Evolutionary conservation across 768 basidiomycete species (phyloP).

Genomic region (Lyophyllum decastes): DNA sequence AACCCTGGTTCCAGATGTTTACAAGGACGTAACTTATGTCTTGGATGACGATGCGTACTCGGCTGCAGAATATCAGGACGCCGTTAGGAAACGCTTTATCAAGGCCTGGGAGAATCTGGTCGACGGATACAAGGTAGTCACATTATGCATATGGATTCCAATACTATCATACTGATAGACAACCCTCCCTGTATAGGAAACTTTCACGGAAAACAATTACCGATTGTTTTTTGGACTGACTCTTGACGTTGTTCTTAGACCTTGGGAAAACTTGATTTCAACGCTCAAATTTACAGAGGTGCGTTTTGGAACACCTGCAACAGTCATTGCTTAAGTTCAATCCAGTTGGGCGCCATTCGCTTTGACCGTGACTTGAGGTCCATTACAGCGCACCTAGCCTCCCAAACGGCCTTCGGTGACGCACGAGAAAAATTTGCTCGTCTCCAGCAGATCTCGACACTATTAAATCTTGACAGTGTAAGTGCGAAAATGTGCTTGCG

Average conservation of each 20-base stretch:
- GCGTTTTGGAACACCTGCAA: conserved; percentile 16
- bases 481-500: conserved; percentile 24
- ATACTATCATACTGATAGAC: background rate
- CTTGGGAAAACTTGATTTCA: conserved; percentile 90
- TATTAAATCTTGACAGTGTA: conserved; percentile 86
- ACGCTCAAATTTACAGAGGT: conserved; percentile 89
- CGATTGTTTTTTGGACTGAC: conserved; percentile 83
- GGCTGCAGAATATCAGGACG: conserved; percentile 81
- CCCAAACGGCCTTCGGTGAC: conserved; percentile 89
- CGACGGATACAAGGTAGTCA: conserved; percentile 80
- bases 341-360: conserved; percentile 90
- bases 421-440: conserved; percentile 90
- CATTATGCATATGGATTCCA: background rate
- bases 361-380: conserved; percentile 92
- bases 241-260: conserved; percentile 86
- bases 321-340: background rate
- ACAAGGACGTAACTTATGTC: conserved; percentile 86
- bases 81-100: conserved; percentile 87
- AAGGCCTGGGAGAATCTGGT: conserved; percentile 85
- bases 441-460: conserved; percentile 89
- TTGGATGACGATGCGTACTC: conserved; percentile 89
- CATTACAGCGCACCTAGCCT: conserved; percentile 78
- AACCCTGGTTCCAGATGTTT: conserved; percentile 81
- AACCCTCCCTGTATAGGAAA: conserved; percentile 50
- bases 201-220: conserved; percentile 87